Base-by-base conservation (phyloP, 306 rosid species). In the Oxytropis ochrocephala region DNA sequence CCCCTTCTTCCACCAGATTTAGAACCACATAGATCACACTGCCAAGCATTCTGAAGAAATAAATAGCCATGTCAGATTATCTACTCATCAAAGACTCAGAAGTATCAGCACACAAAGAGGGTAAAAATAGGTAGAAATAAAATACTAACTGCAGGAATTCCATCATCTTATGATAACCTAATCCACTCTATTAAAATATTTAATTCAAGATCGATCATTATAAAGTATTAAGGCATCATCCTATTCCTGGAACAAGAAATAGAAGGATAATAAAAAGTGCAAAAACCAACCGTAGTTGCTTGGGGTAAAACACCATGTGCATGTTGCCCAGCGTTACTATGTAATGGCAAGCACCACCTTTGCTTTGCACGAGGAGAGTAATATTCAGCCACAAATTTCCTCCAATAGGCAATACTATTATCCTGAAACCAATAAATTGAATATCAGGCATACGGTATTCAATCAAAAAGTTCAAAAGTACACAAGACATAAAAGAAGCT, bases 1-100 rank as follows among this genome's bases (percentile, higher is more conserved):
- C 99, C 99, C 85, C 88, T 84, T 87, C 88, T 85, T 84, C 99
- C 99, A 73, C 99, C 99, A 73, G 99, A 95, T 86, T 91, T 95
- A 30, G 93, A 84, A 54, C 92, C 93, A 41, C 99, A 95, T 49
- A 95, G 82, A 78, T 87, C 99, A 27, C 99, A 95, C 5, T 87
- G 99, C 97, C 99, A 95, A 14, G 96, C 93, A 83, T 87, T 95
- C 99, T 95, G 82, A 61, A 64, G 42, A 78, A 46, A 75, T 27
- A 69, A 47, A 78, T 5, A 39, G 21, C 69, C 39, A 38, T 32
- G 27, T 70, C 79, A 71, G 53, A 74, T 48, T 29, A 64, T 51
- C 42, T 11, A 24, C 30, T 43, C 8, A 7, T 47, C 61, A 61
- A 61, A 47, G 63, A 27, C 43, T 53, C 42, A 47, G 36, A 10